These are phyloP conservation scores for Begonia loranthoides DNA, from an alignment of 306 rosid genomes.

Conservation along the genomic window DNA sequence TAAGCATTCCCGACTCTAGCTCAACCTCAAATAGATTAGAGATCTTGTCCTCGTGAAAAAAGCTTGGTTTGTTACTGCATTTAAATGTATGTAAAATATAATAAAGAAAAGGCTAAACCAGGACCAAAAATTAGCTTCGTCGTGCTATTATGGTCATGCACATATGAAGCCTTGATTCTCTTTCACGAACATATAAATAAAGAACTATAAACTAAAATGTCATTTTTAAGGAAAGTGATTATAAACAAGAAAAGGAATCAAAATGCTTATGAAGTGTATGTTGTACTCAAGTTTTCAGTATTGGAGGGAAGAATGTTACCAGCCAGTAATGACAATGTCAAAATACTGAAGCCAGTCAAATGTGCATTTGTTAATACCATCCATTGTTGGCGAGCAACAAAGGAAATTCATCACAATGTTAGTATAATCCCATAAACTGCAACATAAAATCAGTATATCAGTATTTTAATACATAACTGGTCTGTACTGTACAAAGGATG, in stretches of 20 bases:
- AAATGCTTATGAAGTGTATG: too few relatives aligned
- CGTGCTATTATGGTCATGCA: too few relatives aligned
- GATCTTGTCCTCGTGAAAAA: constrained; percentile 79
- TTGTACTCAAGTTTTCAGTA: not conserved
- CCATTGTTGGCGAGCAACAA: constrained; percentile 31
- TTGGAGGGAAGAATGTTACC: constrained; percentile 21
- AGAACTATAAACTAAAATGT: too few relatives aligned
- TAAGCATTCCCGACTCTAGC: constrained; percentile 78
- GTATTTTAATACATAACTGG: not conserved
- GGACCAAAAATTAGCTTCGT: too few relatives aligned
- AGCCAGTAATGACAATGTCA: constrained; percentile 90
- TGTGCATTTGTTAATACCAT: constrained; percentile 33
- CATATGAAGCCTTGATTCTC: too few relatives aligned
- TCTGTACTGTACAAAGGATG: not conserved
- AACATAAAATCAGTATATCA: constrained; percentile 5
- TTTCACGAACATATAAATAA: too few relatives aligned
- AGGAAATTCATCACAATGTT: constrained; percentile 93
- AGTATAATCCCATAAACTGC: constrained; percentile 98
- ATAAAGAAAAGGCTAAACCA: not conserved
- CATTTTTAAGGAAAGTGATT: too few relatives aligned
- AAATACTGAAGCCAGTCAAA: constrained; percentile 87
- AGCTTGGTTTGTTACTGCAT: constrained; percentile 88
- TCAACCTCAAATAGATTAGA: constrained; percentile 89
- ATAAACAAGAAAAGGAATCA: too few relatives aligned
- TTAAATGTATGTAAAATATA: constrained; percentile 9